Evolutionary conservation across 495 filamentous ascomycete species (phyloP), one percentile per base, ranked within the genome.

Genomic region (Amphirosellinia nigrospora): DNA sequence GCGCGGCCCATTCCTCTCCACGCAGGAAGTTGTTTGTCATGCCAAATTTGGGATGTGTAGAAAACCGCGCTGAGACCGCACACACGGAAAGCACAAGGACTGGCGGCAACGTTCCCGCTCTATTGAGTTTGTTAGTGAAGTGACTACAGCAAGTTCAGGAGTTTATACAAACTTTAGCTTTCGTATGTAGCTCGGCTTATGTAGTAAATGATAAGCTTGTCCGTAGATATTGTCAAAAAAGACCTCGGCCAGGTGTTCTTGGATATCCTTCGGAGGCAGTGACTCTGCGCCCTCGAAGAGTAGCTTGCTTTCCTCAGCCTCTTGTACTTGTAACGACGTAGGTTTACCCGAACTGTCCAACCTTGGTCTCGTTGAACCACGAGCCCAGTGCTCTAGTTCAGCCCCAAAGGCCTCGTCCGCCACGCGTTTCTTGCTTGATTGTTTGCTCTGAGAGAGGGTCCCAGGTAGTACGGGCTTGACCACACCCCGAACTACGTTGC

Each of bases 211-310:
- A 77, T 98, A 99, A 6, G 93, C 91, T 77, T 99, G 96, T 26
- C 96, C 96, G 77, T 99, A 99, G 4, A 99, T 85, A 73, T 91
- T 96, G 74, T 98, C 95, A 74, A 99, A 99, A 79, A 94, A 99
- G 0, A 97, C 90, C 78, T 98, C 94, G 16, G 95, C 90, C 6
- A 99, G 84, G 79, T 99, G 94, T 75, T 97, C 93, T 77, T 99
- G 96, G 19, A 99, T 88, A 48, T 97, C 95, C 78, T 92, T 89
- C 0, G 94, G 85, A 15, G 96, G 96, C 50, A 99, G 80, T 64
- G 91, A 90, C 74, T 96, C 94, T 9, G 88, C 89, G 7, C 96
- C 96, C 80, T 96, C 93, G 11, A 87, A 89, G 38, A 94, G 78
- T 21, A 95, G 82, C 59, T 89, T 90, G 67, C 83, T 88, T 66